These are phyloP conservation scores for Hypholoma sublateritium DNA, from an alignment of 768 basidiomycete genomes.

Conservation along the genomic window DNA sequence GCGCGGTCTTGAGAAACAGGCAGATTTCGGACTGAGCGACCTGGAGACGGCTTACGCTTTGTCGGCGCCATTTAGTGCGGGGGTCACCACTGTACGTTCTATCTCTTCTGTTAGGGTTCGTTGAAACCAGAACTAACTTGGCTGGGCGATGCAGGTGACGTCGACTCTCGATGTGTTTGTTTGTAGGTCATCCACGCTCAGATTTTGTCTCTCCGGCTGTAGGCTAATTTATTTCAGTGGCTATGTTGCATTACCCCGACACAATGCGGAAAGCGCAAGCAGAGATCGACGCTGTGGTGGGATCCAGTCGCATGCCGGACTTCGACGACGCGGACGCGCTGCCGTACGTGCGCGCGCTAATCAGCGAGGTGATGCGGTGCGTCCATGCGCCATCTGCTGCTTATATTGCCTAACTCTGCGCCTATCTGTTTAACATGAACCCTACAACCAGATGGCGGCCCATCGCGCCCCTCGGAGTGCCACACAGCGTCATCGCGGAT, in stretches of 20 bases:
- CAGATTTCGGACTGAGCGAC: constrained; percentile 39
- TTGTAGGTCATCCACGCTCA: constrained; percentile 5
- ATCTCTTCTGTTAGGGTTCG: background rate
- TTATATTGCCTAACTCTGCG: background rate
- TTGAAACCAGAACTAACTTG: too few relatives aligned
- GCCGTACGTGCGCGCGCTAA: constrained; percentile 24
- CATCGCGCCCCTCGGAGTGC: constrained; percentile 28
- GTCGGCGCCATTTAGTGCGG: constrained; percentile 29
- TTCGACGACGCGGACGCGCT: constrained; percentile 28
- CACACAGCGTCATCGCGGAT: constrained; percentile 34
- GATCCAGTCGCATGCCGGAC: constrained; percentile 27
- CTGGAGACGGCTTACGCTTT: constrained; percentile 42
- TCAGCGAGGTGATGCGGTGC: constrained; percentile 24
- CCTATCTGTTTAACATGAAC: background rate
- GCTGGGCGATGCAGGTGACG: constrained; percentile 9
- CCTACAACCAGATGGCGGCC: constrained; percentile 24
- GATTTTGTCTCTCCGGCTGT: background rate
- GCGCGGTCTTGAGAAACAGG: constrained; percentile 39
- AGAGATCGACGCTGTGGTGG: constrained; percentile 34
- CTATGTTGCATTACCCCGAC: constrained; percentile 30
- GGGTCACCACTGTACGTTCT: constrained; percentile 25
- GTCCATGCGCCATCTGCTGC: background rate
- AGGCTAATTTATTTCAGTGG: constrained; percentile 24
- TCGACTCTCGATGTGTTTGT: constrained; percentile 14
- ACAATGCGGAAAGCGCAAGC: constrained; percentile 31